Evolutionary conservation across 2,329 filamentous ascomycete genomes (phyloP).

Genomic region (Beauveria sp.): DNA sequence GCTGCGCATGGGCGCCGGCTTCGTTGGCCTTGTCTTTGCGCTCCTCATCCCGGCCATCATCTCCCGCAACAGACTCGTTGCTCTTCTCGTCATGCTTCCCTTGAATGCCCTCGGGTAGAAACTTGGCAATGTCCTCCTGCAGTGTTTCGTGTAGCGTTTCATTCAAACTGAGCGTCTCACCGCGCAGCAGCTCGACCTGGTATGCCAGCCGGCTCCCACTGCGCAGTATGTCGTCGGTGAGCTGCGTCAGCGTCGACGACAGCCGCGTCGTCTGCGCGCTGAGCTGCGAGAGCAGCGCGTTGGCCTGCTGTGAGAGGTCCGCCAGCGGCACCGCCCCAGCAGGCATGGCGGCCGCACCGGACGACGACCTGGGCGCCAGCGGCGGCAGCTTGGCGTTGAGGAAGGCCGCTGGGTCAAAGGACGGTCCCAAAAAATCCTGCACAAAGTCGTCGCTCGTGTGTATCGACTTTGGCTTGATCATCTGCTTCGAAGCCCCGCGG

Average conservation of each 20-base stretch:
- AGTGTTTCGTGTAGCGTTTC: conserved; percentile 70
- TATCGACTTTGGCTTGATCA: conserved; percentile 42
- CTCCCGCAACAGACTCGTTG: conserved; percentile 19
- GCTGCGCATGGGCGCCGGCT: not conserved
- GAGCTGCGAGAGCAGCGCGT: conserved; percentile 77
- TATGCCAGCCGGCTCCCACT: conserved; percentile 85
- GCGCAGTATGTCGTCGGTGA: conserved; percentile 91
- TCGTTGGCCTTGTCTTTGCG: conserved; percentile 11
- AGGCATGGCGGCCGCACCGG: conserved; percentile 7
- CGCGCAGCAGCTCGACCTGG: conserved; percentile 87
- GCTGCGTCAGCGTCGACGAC: conserved; percentile 71
- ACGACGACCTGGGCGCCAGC: conserved; percentile 40
- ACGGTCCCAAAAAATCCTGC: conserved; percentile 63
- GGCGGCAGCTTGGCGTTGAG: conserved; percentile 73
- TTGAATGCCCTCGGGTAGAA: conserved; percentile 51
- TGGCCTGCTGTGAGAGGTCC: conserved; percentile 74
- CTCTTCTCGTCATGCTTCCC: conserved; percentile 13
- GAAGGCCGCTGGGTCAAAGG: conserved; percentile 79
- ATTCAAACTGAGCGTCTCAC: conserved; percentile 73
- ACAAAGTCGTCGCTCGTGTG: conserved; percentile 67
- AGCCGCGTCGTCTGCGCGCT: conserved; percentile 82
- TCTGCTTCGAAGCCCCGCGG: conserved; percentile 29
- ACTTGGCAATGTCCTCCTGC: conserved; percentile 62
- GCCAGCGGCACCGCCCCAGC: conserved; percentile 50
- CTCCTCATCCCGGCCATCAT: not conserved